A percentile compares a stretch with the other conserved stretches of the same genome.
Evolutionary conservation across 106 monocot genomes (phyloP).

Genomic region (Iris macrosiphon): DNA sequence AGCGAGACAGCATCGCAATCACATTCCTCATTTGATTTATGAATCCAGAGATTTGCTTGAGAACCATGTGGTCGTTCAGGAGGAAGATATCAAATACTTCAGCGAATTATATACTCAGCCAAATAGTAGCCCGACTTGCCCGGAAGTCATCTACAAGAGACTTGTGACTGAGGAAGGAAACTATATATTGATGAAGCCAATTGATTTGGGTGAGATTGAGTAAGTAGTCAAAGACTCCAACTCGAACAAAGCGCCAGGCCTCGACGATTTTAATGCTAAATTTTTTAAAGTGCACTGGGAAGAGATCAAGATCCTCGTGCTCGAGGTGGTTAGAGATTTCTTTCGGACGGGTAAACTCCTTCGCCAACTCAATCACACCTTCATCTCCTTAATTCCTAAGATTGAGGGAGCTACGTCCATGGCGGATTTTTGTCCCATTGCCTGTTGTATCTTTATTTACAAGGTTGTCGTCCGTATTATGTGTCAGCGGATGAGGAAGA

Average conservation of each 20-base stretch:
- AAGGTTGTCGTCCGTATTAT: neutral
- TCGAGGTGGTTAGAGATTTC: neutral
- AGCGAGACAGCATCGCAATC: too few species aligned
- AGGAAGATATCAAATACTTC: too few species aligned
- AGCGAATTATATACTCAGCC: too few species aligned
- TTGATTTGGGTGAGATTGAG: too few species aligned
- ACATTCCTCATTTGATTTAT: too few species aligned
- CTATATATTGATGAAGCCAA: too few species aligned
- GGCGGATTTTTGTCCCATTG: neutral
- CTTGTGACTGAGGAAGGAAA: too few species aligned
- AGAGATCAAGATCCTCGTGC: neutral
- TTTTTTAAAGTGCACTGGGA: neutral
- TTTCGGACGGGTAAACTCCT: neutral
- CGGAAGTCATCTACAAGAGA: too few species aligned
- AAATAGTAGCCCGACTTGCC: too few species aligned
- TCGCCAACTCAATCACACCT: neutral
- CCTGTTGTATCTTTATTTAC: neutral
- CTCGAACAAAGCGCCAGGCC: neutral
- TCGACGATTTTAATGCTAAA: neutral
- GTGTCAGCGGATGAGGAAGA: neutral
- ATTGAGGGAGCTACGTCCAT: neutral
- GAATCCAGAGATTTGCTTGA: too few species aligned
- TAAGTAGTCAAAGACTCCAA: too few species aligned
- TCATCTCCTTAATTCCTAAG: neutral
- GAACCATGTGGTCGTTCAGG: too few species aligned